Evolutionary conservation across 2,329 filamentous ascomycete genomes (phyloP), one percentile per base, ranked within the genome.

Genomic region (Sphaerulina vaccinii): DNA sequence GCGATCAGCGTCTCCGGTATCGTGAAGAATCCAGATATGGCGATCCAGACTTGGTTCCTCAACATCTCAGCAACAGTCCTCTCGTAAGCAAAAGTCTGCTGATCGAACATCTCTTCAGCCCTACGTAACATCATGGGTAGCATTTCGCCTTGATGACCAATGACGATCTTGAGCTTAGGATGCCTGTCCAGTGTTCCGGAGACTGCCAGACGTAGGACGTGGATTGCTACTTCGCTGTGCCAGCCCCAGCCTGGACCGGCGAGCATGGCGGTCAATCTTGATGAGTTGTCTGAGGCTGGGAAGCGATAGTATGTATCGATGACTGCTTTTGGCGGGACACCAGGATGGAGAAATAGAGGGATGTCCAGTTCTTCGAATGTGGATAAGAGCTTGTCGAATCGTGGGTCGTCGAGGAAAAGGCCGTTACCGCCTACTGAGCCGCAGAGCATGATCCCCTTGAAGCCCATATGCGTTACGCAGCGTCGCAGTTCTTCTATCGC

Each of bases 71-170:
- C 36, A 1, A 46, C 21, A 0, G 35, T 8, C 10, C 45, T 9
- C 18, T 48, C 36, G 4, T 39, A 29, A 3, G 13, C 22, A 22
- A 48, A 40, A 5, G 27, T 13, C 8, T 24, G 18, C 3, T 33
- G 21, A 23, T 33, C 18, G 21, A 51, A 51, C 33, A 45, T 32
- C 21, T 21, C 27, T 13, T 48, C 35, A 15, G 37, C 24, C n/a
- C 45, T 33, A 13, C 27, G 36, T 1, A 48, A 10, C 45, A 48
- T 48, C 35, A 40, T 39, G 2, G 45, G 45, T 2, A 39, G 18
- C 45, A 48, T 48, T 19, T 39, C 45, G 1, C 45, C 45, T 21
- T 48, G 45, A 15, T 48, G 45, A n/a, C 45, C 45, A 13, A 48
- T 35, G n/a, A 48, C 37, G n/a, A 48, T 19, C 23, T 48, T 48